Percentiles rank a stretch among this genome's conserved stretches.
Evolutionary conservation across 2,329 filamentous ascomycete species (phyloP).

Genomic region (Fonsecaea multimorphosa): DNA sequence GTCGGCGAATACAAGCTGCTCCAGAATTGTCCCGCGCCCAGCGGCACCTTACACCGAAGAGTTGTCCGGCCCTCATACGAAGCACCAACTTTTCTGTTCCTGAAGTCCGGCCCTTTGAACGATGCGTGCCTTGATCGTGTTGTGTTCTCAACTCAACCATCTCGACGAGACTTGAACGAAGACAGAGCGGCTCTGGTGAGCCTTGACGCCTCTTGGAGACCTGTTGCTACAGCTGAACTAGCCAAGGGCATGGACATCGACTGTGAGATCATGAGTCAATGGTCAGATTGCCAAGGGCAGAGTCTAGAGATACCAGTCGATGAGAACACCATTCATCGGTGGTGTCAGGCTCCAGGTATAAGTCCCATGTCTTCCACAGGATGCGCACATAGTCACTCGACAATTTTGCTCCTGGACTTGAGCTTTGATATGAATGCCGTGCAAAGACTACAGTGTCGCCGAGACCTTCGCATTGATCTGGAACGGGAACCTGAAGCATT

Average conservation of each 20-base stretch:
- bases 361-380: neutral
- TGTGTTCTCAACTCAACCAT: constrained; percentile 57
- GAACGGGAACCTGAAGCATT: constrained; percentile 27
- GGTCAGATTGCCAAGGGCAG: constrained; percentile 13
- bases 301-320: constrained; percentile 11
- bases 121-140: constrained; percentile 58
- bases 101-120: constrained; percentile 61
- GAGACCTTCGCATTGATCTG: constrained; percentile 16
- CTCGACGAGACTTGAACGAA: constrained; percentile 54
- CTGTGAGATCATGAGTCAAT: constrained; percentile 19
- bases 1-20: constrained; percentile 26
- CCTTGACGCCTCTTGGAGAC: constrained; percentile 42
- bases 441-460: constrained; percentile 12
- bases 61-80: neutral
- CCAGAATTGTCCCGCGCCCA: constrained; percentile 31
- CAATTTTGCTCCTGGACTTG: constrained; percentile 17
- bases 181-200: constrained; percentile 54
- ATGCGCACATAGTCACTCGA: constrained; percentile 16
- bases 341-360: constrained; percentile 3
- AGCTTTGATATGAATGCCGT: constrained; percentile 8
- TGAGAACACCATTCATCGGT: constrained; percentile 17
- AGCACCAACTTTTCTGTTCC: constrained; percentile 60
- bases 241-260: constrained; percentile 12
- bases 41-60: constrained; percentile 28
- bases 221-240: constrained; percentile 2